Conservation (phyloP, 163 green algal genomes). For the Scenedesmus sp. region DNA sequence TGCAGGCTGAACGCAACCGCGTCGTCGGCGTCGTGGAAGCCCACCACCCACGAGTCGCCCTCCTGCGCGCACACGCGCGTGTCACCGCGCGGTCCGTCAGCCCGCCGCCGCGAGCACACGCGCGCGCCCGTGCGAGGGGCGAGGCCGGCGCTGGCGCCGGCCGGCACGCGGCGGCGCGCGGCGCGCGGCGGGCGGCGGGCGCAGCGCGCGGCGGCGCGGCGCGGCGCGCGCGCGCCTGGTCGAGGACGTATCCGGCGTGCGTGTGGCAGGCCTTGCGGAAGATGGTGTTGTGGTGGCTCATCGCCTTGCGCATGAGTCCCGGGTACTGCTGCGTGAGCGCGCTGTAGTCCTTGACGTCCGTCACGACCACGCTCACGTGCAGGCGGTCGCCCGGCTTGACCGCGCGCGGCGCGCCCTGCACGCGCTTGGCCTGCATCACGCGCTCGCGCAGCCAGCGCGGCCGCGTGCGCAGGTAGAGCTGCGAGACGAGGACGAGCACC, state of each 20-base stretch:
- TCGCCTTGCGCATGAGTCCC: constrained; percentile 26
- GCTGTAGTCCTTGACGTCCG: constrained; percentile 36
- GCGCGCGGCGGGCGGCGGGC: no score
- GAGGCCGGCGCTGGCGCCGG: no score
- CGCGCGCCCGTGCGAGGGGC: no score
- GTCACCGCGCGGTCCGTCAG: no score
- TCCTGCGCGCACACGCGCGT: constrained; percentile 35
- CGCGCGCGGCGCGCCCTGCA: constrained; percentile 8
- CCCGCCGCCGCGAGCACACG: no score
- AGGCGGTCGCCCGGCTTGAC: constrained; percentile 13
- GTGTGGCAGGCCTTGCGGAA: constrained; percentile 38
- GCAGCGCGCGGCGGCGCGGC: no score
- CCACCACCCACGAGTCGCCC: constrained; percentile 63
- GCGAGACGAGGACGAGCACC: no score
- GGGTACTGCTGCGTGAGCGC: constrained; percentile 16
- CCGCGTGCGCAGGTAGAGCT: constrained; percentile 16
- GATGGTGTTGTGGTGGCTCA: constrained; percentile 41
- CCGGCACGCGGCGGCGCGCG: no score
- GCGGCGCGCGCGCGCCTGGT: constrained; percentile 4
- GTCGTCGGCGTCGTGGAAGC: constrained; percentile 54
- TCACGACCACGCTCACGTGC: constrained; percentile 32
- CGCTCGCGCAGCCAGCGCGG: constrained; percentile 13
- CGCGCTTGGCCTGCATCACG: constrained; percentile 11
- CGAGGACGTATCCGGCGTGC: constrained; percentile 42
- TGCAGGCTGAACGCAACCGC: constrained; percentile 53